Conservation (phyloP, 2,329 filamentous ascomycete species). For the Cladosporium sphaerospermum region DNA sequence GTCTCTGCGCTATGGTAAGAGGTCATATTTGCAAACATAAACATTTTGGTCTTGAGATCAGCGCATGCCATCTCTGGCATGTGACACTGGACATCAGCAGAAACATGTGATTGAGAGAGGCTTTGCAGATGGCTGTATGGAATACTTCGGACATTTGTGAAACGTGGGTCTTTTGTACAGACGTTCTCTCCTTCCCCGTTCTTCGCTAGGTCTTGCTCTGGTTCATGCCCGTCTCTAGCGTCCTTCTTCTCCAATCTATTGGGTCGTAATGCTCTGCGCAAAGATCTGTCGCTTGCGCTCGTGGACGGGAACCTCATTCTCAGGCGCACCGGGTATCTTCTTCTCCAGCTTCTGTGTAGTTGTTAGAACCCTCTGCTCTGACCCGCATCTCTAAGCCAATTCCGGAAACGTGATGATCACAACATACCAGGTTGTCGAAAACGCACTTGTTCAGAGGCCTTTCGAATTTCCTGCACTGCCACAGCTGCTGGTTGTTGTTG, state of each 20-base stretch:
- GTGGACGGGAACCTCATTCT: slow-evolving; percentile 44
- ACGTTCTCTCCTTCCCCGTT: slow-evolving; percentile 3
- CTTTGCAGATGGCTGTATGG: background rate
- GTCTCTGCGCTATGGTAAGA: no score
- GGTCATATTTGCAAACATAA: no score
- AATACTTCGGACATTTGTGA: slow-evolving; percentile 11
- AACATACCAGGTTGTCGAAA: slow-evolving; percentile 83
- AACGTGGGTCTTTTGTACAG: slow-evolving; percentile 11
- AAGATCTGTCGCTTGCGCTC: slow-evolving; percentile 42
- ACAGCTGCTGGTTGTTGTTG: slow-evolving; percentile 95
- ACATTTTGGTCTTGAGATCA: no score
- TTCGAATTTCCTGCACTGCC: slow-evolving; percentile 86
- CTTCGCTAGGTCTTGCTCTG: background rate
- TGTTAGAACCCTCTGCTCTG: background rate
- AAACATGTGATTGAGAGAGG: background rate
- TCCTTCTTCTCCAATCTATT: slow-evolving; percentile 14
- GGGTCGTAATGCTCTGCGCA: slow-evolving; percentile 23
- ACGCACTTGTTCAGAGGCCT: slow-evolving; percentile 92
- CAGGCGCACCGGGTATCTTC: slow-evolving; percentile 45
- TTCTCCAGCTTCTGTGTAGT: slow-evolving; percentile 43
- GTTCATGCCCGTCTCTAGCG: background rate
- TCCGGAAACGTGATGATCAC: background rate
- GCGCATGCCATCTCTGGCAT: background rate
- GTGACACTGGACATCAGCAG: background rate
- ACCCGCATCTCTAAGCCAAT: background rate